Conservation (phyloP, 257 asterid species). For the Capsicum rhomboideum region DNA sequence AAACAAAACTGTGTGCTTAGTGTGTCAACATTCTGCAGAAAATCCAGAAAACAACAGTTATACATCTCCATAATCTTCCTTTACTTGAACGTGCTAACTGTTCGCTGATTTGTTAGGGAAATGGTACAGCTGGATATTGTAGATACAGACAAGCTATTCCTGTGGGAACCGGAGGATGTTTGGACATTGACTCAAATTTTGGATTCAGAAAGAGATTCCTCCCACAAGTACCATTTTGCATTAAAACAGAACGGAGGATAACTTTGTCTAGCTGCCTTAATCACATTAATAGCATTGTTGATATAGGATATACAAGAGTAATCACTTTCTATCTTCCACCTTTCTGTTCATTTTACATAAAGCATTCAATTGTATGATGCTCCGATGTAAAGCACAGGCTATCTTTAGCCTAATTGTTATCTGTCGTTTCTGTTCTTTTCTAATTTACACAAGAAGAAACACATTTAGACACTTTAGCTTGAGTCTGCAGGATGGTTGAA, state of each 20-base stretch:
- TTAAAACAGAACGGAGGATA: background rate
- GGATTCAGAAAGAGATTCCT: constrained; percentile 69
- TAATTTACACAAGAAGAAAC: background rate
- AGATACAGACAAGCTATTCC: constrained; percentile 87
- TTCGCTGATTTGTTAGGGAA: constrained; percentile 32
- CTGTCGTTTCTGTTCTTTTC: background rate
- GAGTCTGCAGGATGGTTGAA: background rate
- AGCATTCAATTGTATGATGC: background rate
- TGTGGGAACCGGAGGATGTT: constrained; percentile 58
- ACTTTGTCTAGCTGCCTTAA: background rate
- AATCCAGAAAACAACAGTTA: too few relatives aligned
- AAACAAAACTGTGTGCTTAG: too few relatives aligned
- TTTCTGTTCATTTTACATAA: background rate
- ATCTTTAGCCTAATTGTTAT: background rate
- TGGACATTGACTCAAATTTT: constrained; percentile 57
- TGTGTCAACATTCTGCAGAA: too few relatives aligned
- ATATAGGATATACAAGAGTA: background rate
- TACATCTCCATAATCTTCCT: background rate
- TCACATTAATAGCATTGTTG: background rate
- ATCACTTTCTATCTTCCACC: background rate
- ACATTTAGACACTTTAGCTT: background rate
- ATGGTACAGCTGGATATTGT: constrained; percentile 70
- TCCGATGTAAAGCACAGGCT: too few relatives aligned
- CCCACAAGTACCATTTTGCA: constrained; percentile 51
- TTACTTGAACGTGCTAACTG: background rate